A percentile compares a stretch with the other conserved stretches of the same genome.
Conservation (phyloP, 1,139 yeast species). For the Candida sp. region DNA sequence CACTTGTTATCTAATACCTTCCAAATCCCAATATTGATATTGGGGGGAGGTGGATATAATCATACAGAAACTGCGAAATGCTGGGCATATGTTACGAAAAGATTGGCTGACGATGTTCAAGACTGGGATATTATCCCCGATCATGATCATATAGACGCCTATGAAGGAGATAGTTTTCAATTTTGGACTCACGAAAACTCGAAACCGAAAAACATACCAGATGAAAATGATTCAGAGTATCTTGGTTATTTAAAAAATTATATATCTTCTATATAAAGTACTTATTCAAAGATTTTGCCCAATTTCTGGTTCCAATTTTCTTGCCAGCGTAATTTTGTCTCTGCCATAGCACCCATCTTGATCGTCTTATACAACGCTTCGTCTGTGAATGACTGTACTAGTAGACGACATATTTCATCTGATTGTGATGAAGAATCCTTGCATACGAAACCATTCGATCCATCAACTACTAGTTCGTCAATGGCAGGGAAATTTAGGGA, state of each 20-base stretch:
- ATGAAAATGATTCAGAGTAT: conserved; percentile 30
- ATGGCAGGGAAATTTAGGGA: conserved; percentile 75
- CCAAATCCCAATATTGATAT: conserved; percentile 36
- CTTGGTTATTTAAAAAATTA: conserved; percentile 12
- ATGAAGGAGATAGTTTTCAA: conserved; percentile 43
- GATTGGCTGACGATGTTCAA: conserved; percentile 14
- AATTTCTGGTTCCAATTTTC: conserved; percentile 57
- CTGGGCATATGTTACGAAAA: conserved; percentile 57
- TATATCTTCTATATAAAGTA: conserved; percentile 8
- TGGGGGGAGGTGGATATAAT: conserved; percentile 83
- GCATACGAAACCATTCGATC: conserved; percentile 37
- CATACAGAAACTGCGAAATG: conserved; percentile 61
- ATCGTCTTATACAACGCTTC: conserved; percentile 29
- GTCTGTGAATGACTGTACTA: conserved; percentile 45
- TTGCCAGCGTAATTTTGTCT: conserved; percentile 71
- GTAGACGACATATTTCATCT: conserved; percentile 47
- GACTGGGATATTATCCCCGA: conserved; percentile 50
- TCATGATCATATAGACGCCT: conserved; percentile 42
- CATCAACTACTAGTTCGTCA: conserved; percentile 52
- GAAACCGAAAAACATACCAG: conserved; percentile 30
- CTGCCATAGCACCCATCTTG: conserved; percentile 66
- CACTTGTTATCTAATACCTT: conserved; percentile 22
- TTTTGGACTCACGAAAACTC: conserved; percentile 43
- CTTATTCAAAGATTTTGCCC: conserved; percentile 16
- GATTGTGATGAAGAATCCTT: conserved; percentile 20